Conservation (phyloP, 2,329 filamentous ascomycete genomes). For the Neonectria neomacrospora region DNA sequence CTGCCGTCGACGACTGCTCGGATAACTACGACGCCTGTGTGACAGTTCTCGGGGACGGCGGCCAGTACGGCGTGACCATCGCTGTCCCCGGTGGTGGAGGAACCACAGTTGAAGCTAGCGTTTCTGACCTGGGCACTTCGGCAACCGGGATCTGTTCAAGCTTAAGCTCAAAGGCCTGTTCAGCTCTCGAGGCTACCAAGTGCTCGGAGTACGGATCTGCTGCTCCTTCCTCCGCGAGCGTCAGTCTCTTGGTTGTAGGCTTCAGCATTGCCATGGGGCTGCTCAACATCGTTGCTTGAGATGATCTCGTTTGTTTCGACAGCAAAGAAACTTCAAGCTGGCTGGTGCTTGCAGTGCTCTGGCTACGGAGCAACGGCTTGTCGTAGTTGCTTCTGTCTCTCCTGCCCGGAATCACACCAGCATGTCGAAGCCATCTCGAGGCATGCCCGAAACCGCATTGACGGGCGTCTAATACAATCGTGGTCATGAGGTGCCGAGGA, state of each 20-base stretch:
- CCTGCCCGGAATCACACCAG: not conserved
- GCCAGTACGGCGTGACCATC: conserved; percentile 64
- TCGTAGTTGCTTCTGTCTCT: not conserved
- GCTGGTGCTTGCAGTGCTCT: not conserved
- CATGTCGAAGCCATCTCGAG: not conserved
- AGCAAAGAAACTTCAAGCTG: not conserved
- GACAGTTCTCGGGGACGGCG: conserved; percentile 56
- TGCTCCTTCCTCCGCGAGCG: conserved; percentile 27
- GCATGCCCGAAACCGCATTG: not conserved
- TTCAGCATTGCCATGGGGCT: conserved; percentile 31
- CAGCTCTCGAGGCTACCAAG: conserved; percentile 53
- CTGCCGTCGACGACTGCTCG: conserved; percentile 63
- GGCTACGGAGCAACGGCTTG: not conserved
- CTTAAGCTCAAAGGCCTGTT: conserved; percentile 64
- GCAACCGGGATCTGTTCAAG: conserved; percentile 67
- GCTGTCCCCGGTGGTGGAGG: conserved; percentile 64
- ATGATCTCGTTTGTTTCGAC: not conserved
- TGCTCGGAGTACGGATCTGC: conserved; percentile 48
- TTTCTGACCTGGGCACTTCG: conserved; percentile 53
- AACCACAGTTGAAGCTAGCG: conserved; percentile 60
- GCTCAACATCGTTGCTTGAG: conserved; percentile 29
- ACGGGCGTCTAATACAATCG: not conserved
- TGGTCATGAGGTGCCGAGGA: not conserved
- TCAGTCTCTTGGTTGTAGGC: conserved; percentile 23
- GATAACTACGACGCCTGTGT: conserved; percentile 66